Percentiles rank a stretch among this genome's conserved stretches.
phyloP scores from a whole-genome alignment of 805 yeast genomes.

The Blastobotrys americana region DNA sequence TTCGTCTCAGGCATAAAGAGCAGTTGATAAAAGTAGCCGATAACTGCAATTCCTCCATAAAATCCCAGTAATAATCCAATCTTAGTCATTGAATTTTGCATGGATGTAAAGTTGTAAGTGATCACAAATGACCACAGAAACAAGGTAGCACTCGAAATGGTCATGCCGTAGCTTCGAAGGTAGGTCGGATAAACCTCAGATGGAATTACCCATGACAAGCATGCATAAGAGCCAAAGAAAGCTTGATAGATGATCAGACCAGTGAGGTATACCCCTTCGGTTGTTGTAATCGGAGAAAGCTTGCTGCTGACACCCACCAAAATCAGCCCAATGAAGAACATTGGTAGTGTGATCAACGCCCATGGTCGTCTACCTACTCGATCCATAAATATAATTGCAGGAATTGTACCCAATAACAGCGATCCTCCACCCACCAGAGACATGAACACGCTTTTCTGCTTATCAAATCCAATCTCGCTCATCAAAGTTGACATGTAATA shows the following conservation, averaged over 20 bases:
- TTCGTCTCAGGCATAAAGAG: constrained; percentile 65
- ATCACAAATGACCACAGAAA: constrained; percentile 59
- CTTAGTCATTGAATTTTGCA: constrained; percentile 51
- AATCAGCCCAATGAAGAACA: constrained; percentile 54
- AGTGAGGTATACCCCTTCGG: constrained; percentile 53
- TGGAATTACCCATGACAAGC: constrained; percentile 63
- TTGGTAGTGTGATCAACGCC: constrained; percentile 49
- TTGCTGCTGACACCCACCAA: constrained; percentile 51
- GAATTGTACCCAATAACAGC: constrained; percentile 54
- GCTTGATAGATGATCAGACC: constrained; percentile 59
- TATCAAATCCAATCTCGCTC: constrained; percentile 46
- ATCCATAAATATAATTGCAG: constrained; percentile 42
- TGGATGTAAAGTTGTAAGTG: constrained; percentile 53
- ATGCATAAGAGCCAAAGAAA: constrained; percentile 60
- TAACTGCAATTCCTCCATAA: constrained; percentile 58
- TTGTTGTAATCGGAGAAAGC: constrained; percentile 35
- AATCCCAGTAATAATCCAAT: constrained; percentile 60
- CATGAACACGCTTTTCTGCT: constrained; percentile 52
- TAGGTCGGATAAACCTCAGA: constrained; percentile 55
- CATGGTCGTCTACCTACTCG: constrained; percentile 44
- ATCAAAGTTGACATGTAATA: constrained; percentile 56
- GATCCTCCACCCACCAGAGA: constrained; percentile 65
- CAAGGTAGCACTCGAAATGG: constrained; percentile 48
- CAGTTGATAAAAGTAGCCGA: constrained; percentile 37
- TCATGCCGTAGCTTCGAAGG: constrained; percentile 58